Conservation (phyloP, 176 grass and related monocot species). For the Bolboschoenus planiculmis region DNA sequence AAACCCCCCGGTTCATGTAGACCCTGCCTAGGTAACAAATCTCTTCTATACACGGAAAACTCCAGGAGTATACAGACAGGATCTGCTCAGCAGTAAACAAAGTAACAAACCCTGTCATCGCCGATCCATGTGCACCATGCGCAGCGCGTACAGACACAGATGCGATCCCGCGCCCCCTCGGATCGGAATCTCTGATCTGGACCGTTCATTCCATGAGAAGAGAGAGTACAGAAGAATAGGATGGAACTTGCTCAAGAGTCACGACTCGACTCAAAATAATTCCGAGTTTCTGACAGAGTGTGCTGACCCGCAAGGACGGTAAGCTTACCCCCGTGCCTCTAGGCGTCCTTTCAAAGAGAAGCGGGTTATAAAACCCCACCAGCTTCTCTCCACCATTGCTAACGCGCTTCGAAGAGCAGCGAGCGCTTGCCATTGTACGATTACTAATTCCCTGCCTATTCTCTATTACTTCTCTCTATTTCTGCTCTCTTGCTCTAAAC, state of each 20-base stretch:
- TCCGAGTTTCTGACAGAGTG: slow-evolving; percentile 3
- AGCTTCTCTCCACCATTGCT: neutral
- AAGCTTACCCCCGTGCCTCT: neutral
- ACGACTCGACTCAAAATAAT: neutral
- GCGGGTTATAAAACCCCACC: slow-evolving; percentile 13
- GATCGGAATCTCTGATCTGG: neutral
- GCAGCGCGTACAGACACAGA: slow-evolving; percentile 1
- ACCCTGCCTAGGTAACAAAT: neutral
- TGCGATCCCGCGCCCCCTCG: neutral
- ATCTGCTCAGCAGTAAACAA: neutral
- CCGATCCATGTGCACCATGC: neutral
- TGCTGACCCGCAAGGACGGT: neutral
- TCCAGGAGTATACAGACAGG: neutral
- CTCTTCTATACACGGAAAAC: neutral
- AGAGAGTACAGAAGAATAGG: too few species aligned
- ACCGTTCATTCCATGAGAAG: neutral
- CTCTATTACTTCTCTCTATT: neutral
- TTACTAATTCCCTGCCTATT: neutral
- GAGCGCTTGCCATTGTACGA: neutral
- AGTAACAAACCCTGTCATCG: too few species aligned
- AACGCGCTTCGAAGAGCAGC: slow-evolving; percentile 5
- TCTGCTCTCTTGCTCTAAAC: neutral
- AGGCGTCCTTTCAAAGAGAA: neutral
- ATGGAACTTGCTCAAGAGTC: neutral
- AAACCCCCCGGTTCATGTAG: neutral